Evolutionary conservation across 805 yeast genomes (phyloP).

Genomic region (Starmerella geochares): DNA sequence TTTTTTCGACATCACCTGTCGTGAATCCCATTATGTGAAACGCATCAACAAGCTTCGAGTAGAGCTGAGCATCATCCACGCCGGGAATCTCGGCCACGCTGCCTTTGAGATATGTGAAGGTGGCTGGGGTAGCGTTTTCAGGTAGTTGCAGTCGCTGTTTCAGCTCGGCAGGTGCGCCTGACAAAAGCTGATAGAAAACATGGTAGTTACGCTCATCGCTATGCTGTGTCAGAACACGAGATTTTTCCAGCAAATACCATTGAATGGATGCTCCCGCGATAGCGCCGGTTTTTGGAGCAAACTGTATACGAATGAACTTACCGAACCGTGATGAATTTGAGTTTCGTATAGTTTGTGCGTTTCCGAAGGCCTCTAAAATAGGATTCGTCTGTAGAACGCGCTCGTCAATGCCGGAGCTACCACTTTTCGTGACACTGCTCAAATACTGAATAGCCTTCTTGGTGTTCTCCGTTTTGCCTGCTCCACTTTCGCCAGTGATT

Average conservation of each 20-base stretch:
- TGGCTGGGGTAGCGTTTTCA: slow-evolving; percentile 36
- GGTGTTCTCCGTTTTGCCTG: slow-evolving; percentile 97
- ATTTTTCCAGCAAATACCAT: slow-evolving; percentile 87
- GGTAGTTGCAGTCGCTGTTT: slow-evolving; percentile 32
- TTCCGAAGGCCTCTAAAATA: slow-evolving; percentile 89
- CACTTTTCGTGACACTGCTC: slow-evolving; percentile 50
- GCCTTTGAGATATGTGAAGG: slow-evolving; percentile 49
- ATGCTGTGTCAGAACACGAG: slow-evolving; percentile 76
- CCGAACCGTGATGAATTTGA: slow-evolving; percentile 95
- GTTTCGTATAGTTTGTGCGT: slow-evolving; percentile 89
- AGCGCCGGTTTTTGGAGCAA: slow-evolving; percentile 44
- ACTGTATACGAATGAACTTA: slow-evolving; percentile 81
- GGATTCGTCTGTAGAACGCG: slow-evolving; percentile 92
- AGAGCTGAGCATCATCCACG: slow-evolving; percentile 67
- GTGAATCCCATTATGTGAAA: slow-evolving; percentile 65
- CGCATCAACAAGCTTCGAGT: slow-evolving; percentile 51
- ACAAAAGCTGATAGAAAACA: slow-evolving; percentile 75
- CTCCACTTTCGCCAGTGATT: slow-evolving; percentile 99
- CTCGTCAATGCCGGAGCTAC: slow-evolving; percentile 45
- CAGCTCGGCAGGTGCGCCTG: slow-evolving; percentile 47
- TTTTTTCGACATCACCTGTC: slow-evolving; percentile 42
- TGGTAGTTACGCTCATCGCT: slow-evolving; percentile 81
- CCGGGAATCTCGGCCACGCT: slow-evolving; percentile 53
- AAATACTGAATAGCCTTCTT: slow-evolving; percentile 87
- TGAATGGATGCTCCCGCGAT: slow-evolving; percentile 86